Evolutionary conservation across 345 rosid genomes (phyloP), one percentile per base, ranked within the genome.

Genomic region (Tarenaya hassleriana): DNA sequence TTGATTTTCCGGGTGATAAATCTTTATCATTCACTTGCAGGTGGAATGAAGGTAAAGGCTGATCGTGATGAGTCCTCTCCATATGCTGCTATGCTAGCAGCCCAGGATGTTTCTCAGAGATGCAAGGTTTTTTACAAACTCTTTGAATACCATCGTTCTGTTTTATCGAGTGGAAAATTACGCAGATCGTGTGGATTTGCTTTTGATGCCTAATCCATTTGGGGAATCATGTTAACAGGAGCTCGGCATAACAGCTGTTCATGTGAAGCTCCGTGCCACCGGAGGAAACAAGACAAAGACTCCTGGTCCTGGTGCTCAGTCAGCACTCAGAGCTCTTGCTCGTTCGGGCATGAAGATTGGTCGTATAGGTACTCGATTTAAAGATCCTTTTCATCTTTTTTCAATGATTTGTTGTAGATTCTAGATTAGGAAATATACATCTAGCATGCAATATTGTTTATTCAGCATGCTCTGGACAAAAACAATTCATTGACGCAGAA

Each of bases 301-400:
- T 12, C 88, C 91, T 59, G 90, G 90, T 21, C 90, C 95, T 3
- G 95, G 90, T 73, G 95, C 95, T 3, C 95, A 86, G 68, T 82
- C 95, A 9, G 90, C 97, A 16, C 87, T 88, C 8, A 72, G 96
- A 72, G 94, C 96, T 2, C 91, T 88, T 69, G 94, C 96, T 50
- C 96, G 96, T 66, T 82, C 97, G 7, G 92, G 97, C 69, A 85
- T 85, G 95, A 85, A 74, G 62, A 88, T 88, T 40, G 95, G 97
- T 43, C 97, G 97, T 33, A 88, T 88, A 17, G 97, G 96, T 81
- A 68, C n/a, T n/a, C n/a, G n/a, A n/a, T n/a, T n/a, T n/a, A n/a
- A n/a, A n/a, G n/a, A n/a, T n/a, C n/a, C n/a, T n/a, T n/a, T n/a
- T n/a, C n/a, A n/a, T n/a, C n/a, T n/a, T n/a, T n/a, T n/a, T n/a